These are phyloP conservation scores for Clathrus columnatus DNA, from an alignment of 768 basidiomycete genomes.

Conservation along the genomic window DNA sequence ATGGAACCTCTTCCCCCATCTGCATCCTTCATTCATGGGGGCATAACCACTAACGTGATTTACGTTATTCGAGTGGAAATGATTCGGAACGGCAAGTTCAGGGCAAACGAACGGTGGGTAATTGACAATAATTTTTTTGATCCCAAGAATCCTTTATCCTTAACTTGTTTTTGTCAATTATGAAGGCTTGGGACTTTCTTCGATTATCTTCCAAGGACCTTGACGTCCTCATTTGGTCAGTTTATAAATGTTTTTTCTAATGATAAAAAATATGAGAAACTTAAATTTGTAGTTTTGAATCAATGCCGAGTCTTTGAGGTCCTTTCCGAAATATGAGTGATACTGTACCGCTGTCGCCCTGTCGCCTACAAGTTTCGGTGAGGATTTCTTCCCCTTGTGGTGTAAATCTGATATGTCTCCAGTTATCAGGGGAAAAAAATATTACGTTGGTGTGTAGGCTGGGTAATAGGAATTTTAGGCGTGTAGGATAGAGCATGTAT, in stretches of 20 bases:
- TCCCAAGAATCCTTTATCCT: neutral
- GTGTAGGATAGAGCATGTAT: no score
- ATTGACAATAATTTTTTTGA: no score
- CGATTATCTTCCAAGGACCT: slow-evolving; percentile 8
- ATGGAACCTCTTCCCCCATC: slow-evolving; percentile 31
- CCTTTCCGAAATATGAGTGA: neutral
- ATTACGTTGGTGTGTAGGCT: no score
- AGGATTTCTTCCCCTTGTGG: neutral
- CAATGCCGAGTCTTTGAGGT: neutral
- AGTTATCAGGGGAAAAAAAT: no score
- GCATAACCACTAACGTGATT: slow-evolving; percentile 23
- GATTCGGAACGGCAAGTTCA: slow-evolving; percentile 25
- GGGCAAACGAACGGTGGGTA: slow-evolving; percentile 4
- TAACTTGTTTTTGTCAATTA: no score
- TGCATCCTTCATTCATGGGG: slow-evolving; percentile 24
- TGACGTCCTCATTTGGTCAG: neutral
- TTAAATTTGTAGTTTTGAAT: neutral
- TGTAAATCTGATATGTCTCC: no score
- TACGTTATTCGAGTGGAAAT: slow-evolving; percentile 33
- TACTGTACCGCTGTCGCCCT: no score
- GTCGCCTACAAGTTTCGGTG: slow-evolving; percentile 4
- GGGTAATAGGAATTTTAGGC: no score
- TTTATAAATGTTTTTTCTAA: neutral
- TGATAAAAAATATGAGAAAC: neutral
- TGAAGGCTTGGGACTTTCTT: slow-evolving; percentile 4